Conservation (phyloP, 2,329 filamentous ascomycete species). For the Aspergillus sp. region DNA sequence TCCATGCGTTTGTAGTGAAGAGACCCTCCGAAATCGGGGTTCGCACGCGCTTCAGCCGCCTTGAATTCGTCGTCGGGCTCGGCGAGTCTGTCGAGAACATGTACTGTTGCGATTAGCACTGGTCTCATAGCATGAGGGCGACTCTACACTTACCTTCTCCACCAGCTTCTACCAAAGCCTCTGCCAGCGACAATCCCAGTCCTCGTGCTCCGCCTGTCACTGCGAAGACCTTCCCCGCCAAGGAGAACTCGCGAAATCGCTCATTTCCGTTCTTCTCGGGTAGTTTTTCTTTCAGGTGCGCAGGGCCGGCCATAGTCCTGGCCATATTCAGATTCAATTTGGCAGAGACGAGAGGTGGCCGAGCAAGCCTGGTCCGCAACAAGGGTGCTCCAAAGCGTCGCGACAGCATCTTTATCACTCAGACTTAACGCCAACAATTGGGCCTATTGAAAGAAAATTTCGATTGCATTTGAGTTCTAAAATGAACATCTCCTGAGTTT, state of each 20-base stretch:
- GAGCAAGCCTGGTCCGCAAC: no score
- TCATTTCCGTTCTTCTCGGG: background rate
- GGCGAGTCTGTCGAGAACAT: conserved; percentile 48
- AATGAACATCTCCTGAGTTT: no score
- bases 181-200: conserved; percentile 46
- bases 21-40: conserved; percentile 37
- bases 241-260: conserved; percentile 45
- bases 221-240: conserved; percentile 41
- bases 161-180: conserved; percentile 49
- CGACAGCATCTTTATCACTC: no score
- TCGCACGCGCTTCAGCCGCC: conserved; percentile 37
- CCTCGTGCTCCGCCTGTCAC: conserved; percentile 47
- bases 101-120: conserved; percentile 33
- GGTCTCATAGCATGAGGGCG: background rate
- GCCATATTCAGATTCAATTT: no score
- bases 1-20: conserved; percentile 50
- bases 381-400: no score
- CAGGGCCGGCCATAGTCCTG: background rate
- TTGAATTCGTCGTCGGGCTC: conserved; percentile 45
- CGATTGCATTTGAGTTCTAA: no score
- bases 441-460: no score
- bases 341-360: no score
- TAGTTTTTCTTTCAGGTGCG: conserved; percentile 3
- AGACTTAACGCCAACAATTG: no score
- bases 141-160: conserved; percentile 38